Percentiles rank a stretch among this genome's conserved stretches.
Evolutionary conservation across 345 rosid genomes (phyloP).

Genomic region (Noccaea bulbosa): DNA sequence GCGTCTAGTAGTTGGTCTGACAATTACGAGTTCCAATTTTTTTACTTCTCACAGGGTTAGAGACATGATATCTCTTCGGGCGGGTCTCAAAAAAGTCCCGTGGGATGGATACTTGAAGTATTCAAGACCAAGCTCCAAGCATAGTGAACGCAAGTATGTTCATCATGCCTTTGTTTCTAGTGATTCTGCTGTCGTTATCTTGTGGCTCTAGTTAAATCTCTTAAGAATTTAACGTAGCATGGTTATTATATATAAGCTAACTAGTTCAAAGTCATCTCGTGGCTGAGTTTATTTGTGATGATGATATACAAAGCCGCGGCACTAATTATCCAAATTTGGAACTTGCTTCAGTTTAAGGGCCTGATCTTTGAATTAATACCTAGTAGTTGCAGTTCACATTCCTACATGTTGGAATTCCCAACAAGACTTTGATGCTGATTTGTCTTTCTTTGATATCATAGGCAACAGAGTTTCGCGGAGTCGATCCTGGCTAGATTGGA

Average conservation of each 20-base stretch:
- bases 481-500: slow-evolving; percentile 73
- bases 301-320: not conserved
- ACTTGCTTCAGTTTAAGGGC: not conserved
- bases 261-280: not conserved
- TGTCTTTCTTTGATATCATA: slow-evolving; percentile 45
- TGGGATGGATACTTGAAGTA: slow-evolving; percentile 99
- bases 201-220: slow-evolving; percentile 7
- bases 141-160: slow-evolving; percentile 91
- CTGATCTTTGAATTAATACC: slow-evolving; percentile 13
- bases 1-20: not conserved
- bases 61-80: slow-evolving; percentile 86
- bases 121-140: slow-evolving; percentile 94
- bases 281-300: not conserved
- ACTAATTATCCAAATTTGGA: not conserved
- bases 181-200: not conserved
- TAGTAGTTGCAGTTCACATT: not conserved
- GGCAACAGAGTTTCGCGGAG: slow-evolving; percentile 95
- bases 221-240: not conserved
- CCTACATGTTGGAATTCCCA: not conserved
- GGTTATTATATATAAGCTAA: slow-evolving; percentile 4
- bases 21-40: slow-evolving; percentile 3
- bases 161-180: slow-evolving; percentile 21
- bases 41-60: slow-evolving; percentile 63
- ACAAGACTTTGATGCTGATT: slow-evolving; percentile 28
- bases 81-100: slow-evolving; percentile 93